A percentile compares a stretch with the other conserved stretches of the same genome.
These are phyloP conservation scores for Trametes elegans DNA, from an alignment of 768 basidiomycete genomes.

Conservation along the genomic window DNA sequence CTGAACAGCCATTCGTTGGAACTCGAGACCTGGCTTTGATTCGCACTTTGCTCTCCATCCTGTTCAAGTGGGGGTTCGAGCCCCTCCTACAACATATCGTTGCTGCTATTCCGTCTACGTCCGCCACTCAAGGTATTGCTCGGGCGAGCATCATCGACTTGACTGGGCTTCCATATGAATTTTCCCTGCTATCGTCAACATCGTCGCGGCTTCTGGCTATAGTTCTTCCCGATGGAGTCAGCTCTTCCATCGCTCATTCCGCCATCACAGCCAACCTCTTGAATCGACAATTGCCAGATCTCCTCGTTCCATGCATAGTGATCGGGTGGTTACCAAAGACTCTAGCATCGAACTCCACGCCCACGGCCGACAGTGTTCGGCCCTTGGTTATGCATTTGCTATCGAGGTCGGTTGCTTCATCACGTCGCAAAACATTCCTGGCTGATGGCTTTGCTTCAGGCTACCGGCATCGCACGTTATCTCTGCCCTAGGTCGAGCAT, in stretches of 20 bases:
- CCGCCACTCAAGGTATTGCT: slow-evolving; percentile 38
- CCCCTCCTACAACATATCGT: slow-evolving; percentile 47
- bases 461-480: slow-evolving; percentile 67
- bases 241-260: slow-evolving; percentile 52
- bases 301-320: slow-evolving; percentile 58
- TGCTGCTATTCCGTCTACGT: slow-evolving; percentile 23
- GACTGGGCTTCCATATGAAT: slow-evolving; percentile 42
- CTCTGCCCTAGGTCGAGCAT: slow-evolving; percentile 56
- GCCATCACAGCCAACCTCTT: slow-evolving; percentile 58
- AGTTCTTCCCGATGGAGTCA: slow-evolving; percentile 52
- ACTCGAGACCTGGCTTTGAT: slow-evolving; percentile 64
- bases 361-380: slow-evolving; percentile 46
- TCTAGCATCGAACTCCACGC: slow-evolving; percentile 36
- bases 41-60: slow-evolving; percentile 61
- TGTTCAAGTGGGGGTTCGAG: slow-evolving; percentile 71
- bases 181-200: slow-evolving; percentile 41
- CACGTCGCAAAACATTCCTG: neutral
- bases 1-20: slow-evolving; percentile 45
- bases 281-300: slow-evolving; percentile 53
- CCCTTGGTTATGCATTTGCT: slow-evolving; percentile 56
- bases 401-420: slow-evolving; percentile 49
- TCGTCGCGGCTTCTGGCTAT: slow-evolving; percentile 44
- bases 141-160: slow-evolving; percentile 45
- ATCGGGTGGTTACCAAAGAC: slow-evolving; percentile 75
- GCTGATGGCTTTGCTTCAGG: slow-evolving; percentile 34